Evolutionary conservation across 106 monocot species (phyloP), one percentile per base, ranked within the genome.

Genomic region (Dioscorea zingiberensis): DNA sequence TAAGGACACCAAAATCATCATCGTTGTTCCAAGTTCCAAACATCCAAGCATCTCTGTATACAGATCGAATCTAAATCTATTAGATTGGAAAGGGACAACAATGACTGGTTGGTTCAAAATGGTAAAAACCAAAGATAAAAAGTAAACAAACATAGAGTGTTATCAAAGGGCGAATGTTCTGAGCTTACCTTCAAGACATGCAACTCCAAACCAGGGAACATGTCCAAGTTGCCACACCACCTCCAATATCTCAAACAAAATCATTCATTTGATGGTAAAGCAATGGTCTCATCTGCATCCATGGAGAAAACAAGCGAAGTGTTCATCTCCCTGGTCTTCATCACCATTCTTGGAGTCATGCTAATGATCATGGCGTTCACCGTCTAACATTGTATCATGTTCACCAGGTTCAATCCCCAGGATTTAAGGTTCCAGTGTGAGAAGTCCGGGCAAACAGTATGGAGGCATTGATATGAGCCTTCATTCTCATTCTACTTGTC

Each of bases 391-490:
- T 21, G 47, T 27, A 10, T 75, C 62, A 22, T 62, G 61, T 11
- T 26, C 55, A 8, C 45, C 44, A 3, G 4, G 51, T 19, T 19
- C 1, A 5, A 18, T 53, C 51, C 5, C 45, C 7, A 17, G 16
- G 25, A 18, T 25, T 13, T 14, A 17, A n/a, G 18, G 16, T 7
- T 3, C 21, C 16, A 17, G 15, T 8, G 1, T 61, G 3, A 14
- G 2, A 14, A 1, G 12, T 28, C 51, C 24, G 0, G 23, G 22
- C 27, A 61, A 16, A 18, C 1, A 3, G 4, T 13, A 7, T 4
- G n/a, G 21, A 3, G 11, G 81, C 25, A 72, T 81, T 4, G 76
- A 68, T 47, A 69, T 59, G 81, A 76, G 81, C 76, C 67, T 81
- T 25, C 47, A 27, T 25, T 59, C 59, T 14, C 80, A 74, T 47